Evolutionary conservation across 208 protist species (phyloP).

Genomic region (Tritrichomonas foetus): DNA sequence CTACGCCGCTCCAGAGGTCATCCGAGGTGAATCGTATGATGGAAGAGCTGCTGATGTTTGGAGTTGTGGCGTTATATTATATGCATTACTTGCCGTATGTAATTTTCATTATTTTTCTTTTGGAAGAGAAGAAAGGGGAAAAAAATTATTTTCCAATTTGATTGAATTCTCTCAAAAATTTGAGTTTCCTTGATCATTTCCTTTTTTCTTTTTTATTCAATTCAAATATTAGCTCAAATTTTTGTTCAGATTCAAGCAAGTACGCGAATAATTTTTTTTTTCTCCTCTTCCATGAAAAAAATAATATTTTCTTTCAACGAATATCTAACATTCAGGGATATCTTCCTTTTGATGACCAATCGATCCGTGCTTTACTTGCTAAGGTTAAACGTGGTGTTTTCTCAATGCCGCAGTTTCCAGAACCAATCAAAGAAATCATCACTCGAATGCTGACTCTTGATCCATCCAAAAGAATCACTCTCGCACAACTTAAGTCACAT

Average conservation of each 20-base stretch:
- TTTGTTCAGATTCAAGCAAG: no score
- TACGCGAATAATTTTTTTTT: not conserved
- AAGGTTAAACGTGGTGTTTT: not conserved
- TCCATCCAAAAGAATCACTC: not conserved
- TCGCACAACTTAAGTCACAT: not conserved
- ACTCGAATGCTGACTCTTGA: not conserved
- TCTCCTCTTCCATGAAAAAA: not conserved
- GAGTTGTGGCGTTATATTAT: slow-evolving; percentile 41
- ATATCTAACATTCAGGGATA: not conserved
- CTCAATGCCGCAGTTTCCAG: not conserved
- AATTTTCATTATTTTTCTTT: not conserved
- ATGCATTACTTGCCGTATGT: slow-evolving; percentile 43
- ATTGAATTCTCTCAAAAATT: not conserved
- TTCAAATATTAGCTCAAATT: no score
- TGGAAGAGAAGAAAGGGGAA: not conserved
- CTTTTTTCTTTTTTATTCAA: not conserved
- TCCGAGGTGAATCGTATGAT: not conserved
- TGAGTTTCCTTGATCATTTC: not conserved
- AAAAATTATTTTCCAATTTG: not conserved
- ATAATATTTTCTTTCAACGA: not conserved
- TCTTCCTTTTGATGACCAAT: slow-evolving; percentile 18
- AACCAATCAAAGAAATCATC: slow-evolving; percentile 1
- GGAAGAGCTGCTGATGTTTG: not conserved
- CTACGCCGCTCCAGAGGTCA: not conserved
- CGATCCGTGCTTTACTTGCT: not conserved